A percentile compares a stretch with the other conserved stretches of the same genome.
phyloP scores from a whole-genome alignment of 2,329 filamentous ascomycete species.

The Didymella glomerata region DNA sequence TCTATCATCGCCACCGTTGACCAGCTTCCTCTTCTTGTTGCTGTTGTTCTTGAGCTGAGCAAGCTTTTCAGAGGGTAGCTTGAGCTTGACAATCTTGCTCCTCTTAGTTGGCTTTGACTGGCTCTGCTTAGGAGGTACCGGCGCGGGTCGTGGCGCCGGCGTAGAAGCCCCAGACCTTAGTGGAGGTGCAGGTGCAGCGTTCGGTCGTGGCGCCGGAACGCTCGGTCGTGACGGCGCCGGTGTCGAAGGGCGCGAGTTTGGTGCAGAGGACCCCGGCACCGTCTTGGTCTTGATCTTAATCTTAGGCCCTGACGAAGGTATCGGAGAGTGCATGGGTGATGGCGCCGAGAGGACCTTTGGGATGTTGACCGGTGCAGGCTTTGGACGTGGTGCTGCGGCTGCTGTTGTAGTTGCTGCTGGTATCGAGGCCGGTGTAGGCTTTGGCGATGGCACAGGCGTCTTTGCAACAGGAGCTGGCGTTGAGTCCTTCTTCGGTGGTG shows the following conservation, averaged over 20 bases:
- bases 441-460: slow-evolving; percentile 20
- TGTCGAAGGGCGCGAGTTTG: slow-evolving; percentile 32
- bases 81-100: slow-evolving; percentile 40
- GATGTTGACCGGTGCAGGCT: slow-evolving; percentile 27
- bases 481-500: slow-evolving; percentile 28
- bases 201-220: slow-evolving; percentile 27
- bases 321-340: slow-evolving; percentile 36
- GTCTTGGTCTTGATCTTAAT: slow-evolving; percentile 42
- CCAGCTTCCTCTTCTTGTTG: slow-evolving; percentile 37
- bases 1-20: slow-evolving; percentile 27
- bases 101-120: slow-evolving; percentile 29
- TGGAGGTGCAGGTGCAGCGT: slow-evolving; percentile 19
- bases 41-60: slow-evolving; percentile 23
- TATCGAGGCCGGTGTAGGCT: slow-evolving; percentile 13
- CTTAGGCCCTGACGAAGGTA: slow-evolving; percentile 36
- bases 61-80: slow-evolving; percentile 28
- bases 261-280: slow-evolving; percentile 28
- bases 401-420: slow-evolving; percentile 10
- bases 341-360: slow-evolving; percentile 31
- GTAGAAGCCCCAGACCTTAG: slow-evolving; percentile 15
- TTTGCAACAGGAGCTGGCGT: slow-evolving; percentile 29
- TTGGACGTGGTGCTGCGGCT: slow-evolving; percentile 18
- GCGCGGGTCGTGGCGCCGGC: slow-evolving; percentile 22
- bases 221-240: slow-evolving; percentile 24
- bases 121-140: slow-evolving; percentile 9